A percentile compares a stretch with the other conserved stretches of the same genome.
Conservation (phyloP, 208 protist genomes). For the Tritrichomonas foetus region DNA sequence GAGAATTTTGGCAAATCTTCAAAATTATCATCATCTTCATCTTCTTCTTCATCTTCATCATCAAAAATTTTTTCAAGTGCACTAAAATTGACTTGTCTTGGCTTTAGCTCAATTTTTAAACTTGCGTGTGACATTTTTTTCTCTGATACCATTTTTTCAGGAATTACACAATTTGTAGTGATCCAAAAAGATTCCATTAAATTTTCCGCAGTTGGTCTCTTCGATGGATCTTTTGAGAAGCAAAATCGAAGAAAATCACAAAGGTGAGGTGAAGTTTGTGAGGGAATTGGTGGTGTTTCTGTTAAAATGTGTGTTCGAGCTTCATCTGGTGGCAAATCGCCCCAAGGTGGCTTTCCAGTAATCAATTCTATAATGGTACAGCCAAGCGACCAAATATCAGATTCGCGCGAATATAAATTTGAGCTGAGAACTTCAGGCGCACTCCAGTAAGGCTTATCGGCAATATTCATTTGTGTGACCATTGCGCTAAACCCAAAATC, state of each 20-base stretch:
- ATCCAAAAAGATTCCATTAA: too few relatives aligned
- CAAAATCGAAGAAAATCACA: background rate
- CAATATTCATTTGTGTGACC: background rate
- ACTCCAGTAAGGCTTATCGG: background rate
- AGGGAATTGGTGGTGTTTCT: constrained; percentile 2
- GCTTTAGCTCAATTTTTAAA: too few relatives aligned
- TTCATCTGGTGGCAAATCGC: constrained; percentile 69
- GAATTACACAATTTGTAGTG: too few relatives aligned
- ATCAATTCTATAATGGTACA: constrained; percentile 81
- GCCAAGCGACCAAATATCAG: constrained; percentile 58
- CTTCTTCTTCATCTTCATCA: too few relatives aligned
- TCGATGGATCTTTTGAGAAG: background rate
- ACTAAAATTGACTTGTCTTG: too few relatives aligned
- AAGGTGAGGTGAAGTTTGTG: background rate
- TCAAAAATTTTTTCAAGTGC: too few relatives aligned
- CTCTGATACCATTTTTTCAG: too few relatives aligned
- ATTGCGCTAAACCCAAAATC: constrained; percentile 7
- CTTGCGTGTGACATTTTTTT: too few relatives aligned
- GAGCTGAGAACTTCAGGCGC: constrained; percentile 31
- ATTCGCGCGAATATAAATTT: background rate
- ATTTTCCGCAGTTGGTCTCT: background rate
- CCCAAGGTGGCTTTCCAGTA: constrained; percentile 74
- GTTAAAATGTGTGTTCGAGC: constrained; percentile 68
- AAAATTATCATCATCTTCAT: too few relatives aligned
- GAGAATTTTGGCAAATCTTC: too few relatives aligned